Evolutionary conservation across 805 yeast genomes (phyloP), one percentile per base, ranked within the genome.

Genomic region (Naumovozyma baii): DNA sequence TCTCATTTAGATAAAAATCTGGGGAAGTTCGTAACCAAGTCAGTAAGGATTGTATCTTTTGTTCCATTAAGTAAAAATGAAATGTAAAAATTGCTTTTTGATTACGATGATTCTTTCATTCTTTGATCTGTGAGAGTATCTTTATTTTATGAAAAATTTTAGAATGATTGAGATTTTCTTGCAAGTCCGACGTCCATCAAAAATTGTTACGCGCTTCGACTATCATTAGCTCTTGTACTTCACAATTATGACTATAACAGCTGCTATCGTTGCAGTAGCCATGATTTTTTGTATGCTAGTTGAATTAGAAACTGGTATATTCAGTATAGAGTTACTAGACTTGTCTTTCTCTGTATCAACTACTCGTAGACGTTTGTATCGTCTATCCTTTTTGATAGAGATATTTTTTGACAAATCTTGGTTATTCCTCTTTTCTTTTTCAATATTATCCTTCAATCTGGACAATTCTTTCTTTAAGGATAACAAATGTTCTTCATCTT

Each of bases 1-100:
- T 67, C 0, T 64, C 50, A 2, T 74, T 65, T 3, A 78, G 54
- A 18, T 35, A 36, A 25, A 66, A 57, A 7, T 41, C 37, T 3
- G 42, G 44, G 9, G 57, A 46, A 17, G 48, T 47, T 0, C 45
- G 36, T 9, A 69, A 51, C 73, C 73, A 69, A 7, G 39, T 22
- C 1, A 52, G 26, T 25, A 69, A 48, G 4, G 30, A 26, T 2
- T 47, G 43, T 7, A 59, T 37, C 18, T 41, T 50, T 5, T 31
- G 29, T 4, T 48, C 48, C 53, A 54, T 54, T 18, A 10, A 9
- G n/a, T 13, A 18, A 7, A 12, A 18, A 16, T 29, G 31, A 14
- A 8, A 29, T 22, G 12, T n/a, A n/a, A n/a, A n/a, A n/a, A n/a
- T n/a, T n/a, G 9, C 26, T 10, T 22, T 22, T 22, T 7, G 7